Conservation (phyloP, 2,329 filamentous ascomycete species). For the Fusarium sp. region DNA sequence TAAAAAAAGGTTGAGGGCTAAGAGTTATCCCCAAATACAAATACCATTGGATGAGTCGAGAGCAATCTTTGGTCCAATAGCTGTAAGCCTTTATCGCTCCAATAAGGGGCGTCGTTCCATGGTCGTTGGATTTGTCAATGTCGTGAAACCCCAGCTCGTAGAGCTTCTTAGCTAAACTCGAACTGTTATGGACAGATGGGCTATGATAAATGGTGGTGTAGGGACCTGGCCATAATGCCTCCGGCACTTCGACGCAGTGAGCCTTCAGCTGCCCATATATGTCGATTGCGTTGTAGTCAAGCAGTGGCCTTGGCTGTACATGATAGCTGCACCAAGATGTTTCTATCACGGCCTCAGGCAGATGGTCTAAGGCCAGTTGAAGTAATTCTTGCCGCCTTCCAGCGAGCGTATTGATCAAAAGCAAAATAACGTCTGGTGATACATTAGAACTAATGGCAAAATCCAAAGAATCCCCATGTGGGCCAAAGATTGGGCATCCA, state of each 20-base stretch:
- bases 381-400: neutral
- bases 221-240: neutral
- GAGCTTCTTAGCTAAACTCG: neutral
- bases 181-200: fast-evolving
- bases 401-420: no score
- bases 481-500: no score
- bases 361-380: neutral
- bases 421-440: fast-evolving
- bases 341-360: neutral
- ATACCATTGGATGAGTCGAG: neutral
- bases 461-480: no score
- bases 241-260: fast-evolving
- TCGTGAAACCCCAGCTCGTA: neutral
- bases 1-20: fast-evolving
- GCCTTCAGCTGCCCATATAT: fast-evolving
- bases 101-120: neutral
- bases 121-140: fast-evolving
- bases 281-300: fast-evolving
- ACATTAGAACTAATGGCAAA: fast-evolving
- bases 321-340: neutral
- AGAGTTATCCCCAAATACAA: neutral
- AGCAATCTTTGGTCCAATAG: fast-evolving
- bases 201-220: neutral
- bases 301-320: fast-evolving
- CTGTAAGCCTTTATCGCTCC: fast-evolving